A percentile compares a stretch with the other conserved stretches of the same genome.
phyloP scores from a whole-genome alignment of 805 yeast genomes.

The Hanseniaspora lachancei region DNA sequence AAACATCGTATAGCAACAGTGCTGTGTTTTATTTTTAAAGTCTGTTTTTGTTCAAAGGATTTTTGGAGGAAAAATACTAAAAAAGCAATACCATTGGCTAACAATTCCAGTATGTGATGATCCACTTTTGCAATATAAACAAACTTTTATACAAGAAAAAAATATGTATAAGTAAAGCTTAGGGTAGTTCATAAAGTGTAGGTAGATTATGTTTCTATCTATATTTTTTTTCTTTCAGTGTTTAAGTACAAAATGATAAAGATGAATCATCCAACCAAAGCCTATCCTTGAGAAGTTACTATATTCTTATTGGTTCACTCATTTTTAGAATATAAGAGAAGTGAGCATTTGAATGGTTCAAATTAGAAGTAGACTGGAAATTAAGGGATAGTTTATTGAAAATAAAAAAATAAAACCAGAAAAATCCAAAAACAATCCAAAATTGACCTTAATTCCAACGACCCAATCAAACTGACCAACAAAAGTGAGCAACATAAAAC shows the following conservation, averaged over 20 bases:
- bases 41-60: neutral
- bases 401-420: neutral
- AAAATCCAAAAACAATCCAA: neutral
- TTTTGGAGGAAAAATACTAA: neutral
- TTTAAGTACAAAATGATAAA: neutral
- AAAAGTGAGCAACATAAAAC: neutral
- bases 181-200: neutral
- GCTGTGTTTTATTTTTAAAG: neutral
- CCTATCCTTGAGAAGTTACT: neutral
- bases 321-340: too few species aligned
- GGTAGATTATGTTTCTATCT: neutral
- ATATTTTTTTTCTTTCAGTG: neutral
- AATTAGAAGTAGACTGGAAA: neutral
- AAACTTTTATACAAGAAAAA: neutral
- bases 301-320: too few species aligned
- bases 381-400: neutral
- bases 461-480: neutral
- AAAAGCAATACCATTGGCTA: neutral
- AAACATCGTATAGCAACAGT: neutral
- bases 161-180: neutral
- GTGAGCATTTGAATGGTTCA: too few species aligned
- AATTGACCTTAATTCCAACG: neutral
- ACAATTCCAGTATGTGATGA: neutral
- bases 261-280: neutral
- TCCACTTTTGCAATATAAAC: neutral